These are phyloP conservation scores for Balakata baccata DNA, from an alignment of 345 rosid genomes.

Conservation along the genomic window DNA sequence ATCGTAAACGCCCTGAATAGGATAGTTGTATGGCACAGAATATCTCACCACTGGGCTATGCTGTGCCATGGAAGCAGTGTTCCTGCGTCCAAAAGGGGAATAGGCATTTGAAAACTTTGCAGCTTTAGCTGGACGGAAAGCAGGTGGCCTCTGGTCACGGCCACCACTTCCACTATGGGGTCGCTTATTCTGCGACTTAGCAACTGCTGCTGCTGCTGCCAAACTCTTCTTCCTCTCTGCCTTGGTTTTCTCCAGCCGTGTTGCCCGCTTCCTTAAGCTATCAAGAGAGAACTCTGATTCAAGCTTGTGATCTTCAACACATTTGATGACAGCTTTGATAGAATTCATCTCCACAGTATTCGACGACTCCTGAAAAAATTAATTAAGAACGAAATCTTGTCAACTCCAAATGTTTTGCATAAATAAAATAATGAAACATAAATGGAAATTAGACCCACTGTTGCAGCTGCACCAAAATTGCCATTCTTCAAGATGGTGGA, in stretches of 20 bases:
- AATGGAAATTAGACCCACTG: slow-evolving; percentile 18
- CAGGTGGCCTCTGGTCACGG: slow-evolving; percentile 32
- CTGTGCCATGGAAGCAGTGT: slow-evolving; percentile 32
- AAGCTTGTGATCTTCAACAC: slow-evolving; percentile 58
- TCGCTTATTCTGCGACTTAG: slow-evolving; percentile 43
- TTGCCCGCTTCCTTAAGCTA: slow-evolving; percentile 38
- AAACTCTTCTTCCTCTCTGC: slow-evolving; percentile 45
- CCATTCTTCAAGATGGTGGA: slow-evolving; percentile 36
- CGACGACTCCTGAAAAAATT: slow-evolving; percentile 47
- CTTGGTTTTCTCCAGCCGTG: slow-evolving; percentile 44
- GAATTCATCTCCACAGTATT: slow-evolving; percentile 44
- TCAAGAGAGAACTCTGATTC: slow-evolving; percentile 46
- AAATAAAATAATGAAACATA: background rate
- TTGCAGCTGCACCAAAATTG: slow-evolving; percentile 34
- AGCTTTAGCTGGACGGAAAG: slow-evolving; percentile 44
- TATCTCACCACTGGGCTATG: slow-evolving; percentile 49
- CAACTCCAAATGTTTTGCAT: background rate
- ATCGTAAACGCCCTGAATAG: slow-evolving; percentile 41
- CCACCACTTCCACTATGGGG: slow-evolving; percentile 27
- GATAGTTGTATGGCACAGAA: slow-evolving; percentile 39
- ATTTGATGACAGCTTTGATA: slow-evolving; percentile 49
- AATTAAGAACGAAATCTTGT: background rate
- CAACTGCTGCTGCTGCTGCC: slow-evolving; percentile 25
- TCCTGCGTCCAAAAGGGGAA: slow-evolving; percentile 38
- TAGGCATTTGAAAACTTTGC: slow-evolving; percentile 40